Conservation (phyloP, 345 rosid species). For the Arabidopsis thaliana region TAIR10.1 NC_003070.9:29012501-29013000, state of each 20-base stretch:
- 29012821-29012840: background rate
- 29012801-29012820: slow-evolving; percentile 22
- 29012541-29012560: background rate
- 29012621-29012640: background rate
- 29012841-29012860: slow-evolving; percentile 22
- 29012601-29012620: slow-evolving; percentile 13
- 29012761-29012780: slow-evolving; percentile 19
- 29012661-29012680: slow-evolving; percentile 2
- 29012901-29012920: slow-evolving; percentile 41
- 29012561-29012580: background rate
- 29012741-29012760: too few species aligned
- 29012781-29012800: slow-evolving; percentile 12
- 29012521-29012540: background rate
- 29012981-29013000: background rate
- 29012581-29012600: background rate
- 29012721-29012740: background rate
- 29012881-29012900: slow-evolving; percentile 5
- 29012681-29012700: slow-evolving; percentile 40
- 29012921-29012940: slow-evolving; percentile 12
- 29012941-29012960: background rate
- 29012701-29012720: slow-evolving; percentile 26
- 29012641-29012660: slow-evolving; percentile 32
- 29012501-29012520: background rate
- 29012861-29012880: slow-evolving; percentile 2
- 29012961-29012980: background rate